Evolutionary conservation across 2,329 filamentous ascomycete species (phyloP), one percentile per base, ranked within the genome.

Genomic region (Simplicillium sp.): DNA sequence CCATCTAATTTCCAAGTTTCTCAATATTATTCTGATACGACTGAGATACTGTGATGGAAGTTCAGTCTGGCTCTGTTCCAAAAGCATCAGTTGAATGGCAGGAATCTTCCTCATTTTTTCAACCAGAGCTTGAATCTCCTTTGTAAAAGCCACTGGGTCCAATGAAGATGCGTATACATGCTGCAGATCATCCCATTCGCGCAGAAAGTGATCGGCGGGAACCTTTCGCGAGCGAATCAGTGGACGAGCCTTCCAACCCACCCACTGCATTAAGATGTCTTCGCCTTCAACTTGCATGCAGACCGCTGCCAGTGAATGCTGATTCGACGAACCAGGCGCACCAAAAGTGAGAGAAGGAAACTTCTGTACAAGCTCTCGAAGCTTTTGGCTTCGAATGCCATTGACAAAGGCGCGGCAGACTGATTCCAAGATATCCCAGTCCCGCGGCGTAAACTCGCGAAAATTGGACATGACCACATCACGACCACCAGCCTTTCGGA

Each of bases 221-320:
- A 46, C 36, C 5, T 54, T 46, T 11, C 44, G 42, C 18, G 44
- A 37, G 13, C 41, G 44, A 13, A 50, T 28, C 4, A 47, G 29
- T 36, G 42, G 13, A 50, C 50, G 34, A 9, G 39, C 6, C 4
- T 32, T n/a, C 39, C 41, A 44, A 25, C 46, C 52, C 15, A 70
- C 65, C 65, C 66, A 75, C 3, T 62, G 50, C 52, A 71, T 63
- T 2, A 71, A 59, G 16, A 78, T 53, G 15, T 61, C 59, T 50
- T 81, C 77, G 7, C 77, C 77, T 49, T 82, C 77, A 2, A 68
- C 56, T 46, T 80, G 73, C 12, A 60, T 67, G 44, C 62, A 68
- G 3, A 77, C 65, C 1, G 74, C 73, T n/a, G 63, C 57, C 1
- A 82, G 65, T 3, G 75, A 73, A 32, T 72, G 68, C 42, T 62